A percentile compares a stretch with the other conserved stretches of the same genome.
Evolutionary conservation across 805 yeast species (phyloP).

Genomic region (Yarrowia divulgata): DNA sequence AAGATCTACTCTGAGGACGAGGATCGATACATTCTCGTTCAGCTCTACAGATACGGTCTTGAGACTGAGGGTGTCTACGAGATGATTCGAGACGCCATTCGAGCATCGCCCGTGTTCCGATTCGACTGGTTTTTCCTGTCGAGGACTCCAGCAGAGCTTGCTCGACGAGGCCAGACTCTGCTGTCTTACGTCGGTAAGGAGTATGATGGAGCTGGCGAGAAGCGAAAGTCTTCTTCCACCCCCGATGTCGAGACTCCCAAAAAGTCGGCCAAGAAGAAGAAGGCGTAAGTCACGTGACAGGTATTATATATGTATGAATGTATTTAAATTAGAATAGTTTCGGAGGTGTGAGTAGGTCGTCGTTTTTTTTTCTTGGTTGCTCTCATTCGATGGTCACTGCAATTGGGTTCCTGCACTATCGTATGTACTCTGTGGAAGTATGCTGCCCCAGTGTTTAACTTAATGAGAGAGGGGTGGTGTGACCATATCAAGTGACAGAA

Average conservation of each 20-base stretch:
- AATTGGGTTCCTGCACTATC: not conserved
- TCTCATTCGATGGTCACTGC: not conserved
- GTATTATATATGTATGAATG: slow-evolving; percentile 28
- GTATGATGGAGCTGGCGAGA: slow-evolving; percentile 53
- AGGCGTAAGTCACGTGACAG: slow-evolving; percentile 11
- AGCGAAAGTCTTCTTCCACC: slow-evolving; percentile 36
- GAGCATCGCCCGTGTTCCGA: slow-evolving; percentile 74
- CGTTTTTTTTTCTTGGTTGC: not conserved
- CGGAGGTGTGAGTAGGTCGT: not conserved
- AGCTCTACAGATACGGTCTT: slow-evolving; percentile 77
- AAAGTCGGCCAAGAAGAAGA: slow-evolving; percentile 38
- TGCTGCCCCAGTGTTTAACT: not conserved
- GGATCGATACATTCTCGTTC: slow-evolving; percentile 82
- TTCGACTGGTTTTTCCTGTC: slow-evolving; percentile 88
- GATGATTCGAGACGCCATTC: slow-evolving; percentile 71
- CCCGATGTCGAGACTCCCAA: slow-evolving; percentile 38
- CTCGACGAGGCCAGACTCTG: slow-evolving; percentile 82
- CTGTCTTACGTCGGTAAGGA: slow-evolving; percentile 79
- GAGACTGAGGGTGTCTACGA: slow-evolving; percentile 81
- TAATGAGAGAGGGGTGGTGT: not conserved
- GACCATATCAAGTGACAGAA: not conserved
- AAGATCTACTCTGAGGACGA: slow-evolving; percentile 84
- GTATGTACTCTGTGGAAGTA: not conserved
- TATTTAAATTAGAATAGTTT: slow-evolving; percentile 8
- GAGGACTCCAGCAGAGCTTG: slow-evolving; percentile 76